Conservation (phyloP, 2,329 filamentous ascomycete species). For the Cadophora gregata region DNA sequence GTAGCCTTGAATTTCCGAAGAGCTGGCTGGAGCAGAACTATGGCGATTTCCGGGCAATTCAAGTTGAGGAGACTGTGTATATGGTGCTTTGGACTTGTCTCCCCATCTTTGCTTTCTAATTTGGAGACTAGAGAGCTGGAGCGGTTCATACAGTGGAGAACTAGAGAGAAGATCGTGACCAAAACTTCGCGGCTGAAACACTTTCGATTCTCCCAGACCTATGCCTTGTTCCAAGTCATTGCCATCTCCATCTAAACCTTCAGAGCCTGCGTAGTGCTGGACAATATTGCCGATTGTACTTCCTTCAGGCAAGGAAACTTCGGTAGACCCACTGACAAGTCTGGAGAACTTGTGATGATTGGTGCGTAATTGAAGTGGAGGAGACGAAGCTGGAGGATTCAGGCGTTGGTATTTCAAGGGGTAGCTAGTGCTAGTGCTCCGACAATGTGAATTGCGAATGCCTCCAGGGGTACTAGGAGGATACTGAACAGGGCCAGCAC, state of each 20-base stretch:
- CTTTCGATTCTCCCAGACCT: background rate
- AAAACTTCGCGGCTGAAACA: background rate
- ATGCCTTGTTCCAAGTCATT: background rate
- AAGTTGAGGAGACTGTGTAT: background rate
- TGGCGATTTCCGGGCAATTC: background rate
- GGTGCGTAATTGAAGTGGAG: slow-evolving; percentile 12
- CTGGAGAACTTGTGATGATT: slow-evolving; percentile 21
- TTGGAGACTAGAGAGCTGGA: slow-evolving; percentile 12
- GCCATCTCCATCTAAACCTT: slow-evolving; percentile 8
- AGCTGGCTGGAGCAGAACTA: background rate
- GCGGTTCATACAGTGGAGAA: background rate
- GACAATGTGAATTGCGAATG: background rate
- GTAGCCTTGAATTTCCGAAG: background rate
- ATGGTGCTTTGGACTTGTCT: background rate
- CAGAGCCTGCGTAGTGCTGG: slow-evolving; percentile 19
- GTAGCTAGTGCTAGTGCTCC: background rate
- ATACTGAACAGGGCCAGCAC: slow-evolving; percentile 5
- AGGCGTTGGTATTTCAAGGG: slow-evolving; percentile 1
- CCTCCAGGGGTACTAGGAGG: slow-evolving; percentile 8
- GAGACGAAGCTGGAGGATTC: background rate
- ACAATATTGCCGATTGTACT: slow-evolving; percentile 40
- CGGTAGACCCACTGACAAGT: slow-evolving; percentile 16
- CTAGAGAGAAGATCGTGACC: background rate
- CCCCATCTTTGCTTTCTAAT: slow-evolving; percentile 2
- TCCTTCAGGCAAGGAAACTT: slow-evolving; percentile 31